These are phyloP conservation scores for Monilinia polystroma DNA, from an alignment of 2,329 filamentous ascomycete genomes.

Conservation along the genomic window DNA sequence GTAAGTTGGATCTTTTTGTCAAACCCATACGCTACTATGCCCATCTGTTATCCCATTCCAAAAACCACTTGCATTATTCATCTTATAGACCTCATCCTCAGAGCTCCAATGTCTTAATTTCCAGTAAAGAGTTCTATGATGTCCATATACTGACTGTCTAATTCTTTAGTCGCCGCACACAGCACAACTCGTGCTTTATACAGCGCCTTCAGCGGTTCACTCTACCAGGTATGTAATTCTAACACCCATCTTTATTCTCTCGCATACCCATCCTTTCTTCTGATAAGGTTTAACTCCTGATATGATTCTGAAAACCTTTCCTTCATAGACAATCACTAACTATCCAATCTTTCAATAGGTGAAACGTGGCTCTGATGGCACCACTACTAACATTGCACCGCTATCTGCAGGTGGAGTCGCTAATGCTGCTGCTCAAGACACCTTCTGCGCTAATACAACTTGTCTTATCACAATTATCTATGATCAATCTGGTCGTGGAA, in stretches of 20 bases:
- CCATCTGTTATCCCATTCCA: no score
- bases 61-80: no score
- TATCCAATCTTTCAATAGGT: constrained; percentile 40
- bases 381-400: constrained; percentile 43
- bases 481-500: constrained; percentile 61
- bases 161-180: constrained; percentile 53
- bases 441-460: constrained; percentile 59
- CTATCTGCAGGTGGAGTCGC: constrained; percentile 60
- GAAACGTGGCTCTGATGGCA: constrained; percentile 51
- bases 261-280: no score
- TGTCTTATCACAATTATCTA: constrained; percentile 65
- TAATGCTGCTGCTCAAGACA: constrained; percentile 59
- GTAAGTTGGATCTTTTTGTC: not conserved
- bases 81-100: no score
- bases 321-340: not conserved
- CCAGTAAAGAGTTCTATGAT: no score
- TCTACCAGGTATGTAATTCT: constrained; percentile 50
- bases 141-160: not conserved
- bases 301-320: not conserved
- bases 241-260: no score
- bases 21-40: no score
- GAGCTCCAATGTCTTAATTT: no score
- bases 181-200: constrained; percentile 65
- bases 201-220: constrained; percentile 49
- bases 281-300: not conserved